Evolutionary conservation across 768 basidiomycete genomes (phyloP), one percentile per base, ranked within the genome.

Genomic region (Hydnum rufescens): DNA sequence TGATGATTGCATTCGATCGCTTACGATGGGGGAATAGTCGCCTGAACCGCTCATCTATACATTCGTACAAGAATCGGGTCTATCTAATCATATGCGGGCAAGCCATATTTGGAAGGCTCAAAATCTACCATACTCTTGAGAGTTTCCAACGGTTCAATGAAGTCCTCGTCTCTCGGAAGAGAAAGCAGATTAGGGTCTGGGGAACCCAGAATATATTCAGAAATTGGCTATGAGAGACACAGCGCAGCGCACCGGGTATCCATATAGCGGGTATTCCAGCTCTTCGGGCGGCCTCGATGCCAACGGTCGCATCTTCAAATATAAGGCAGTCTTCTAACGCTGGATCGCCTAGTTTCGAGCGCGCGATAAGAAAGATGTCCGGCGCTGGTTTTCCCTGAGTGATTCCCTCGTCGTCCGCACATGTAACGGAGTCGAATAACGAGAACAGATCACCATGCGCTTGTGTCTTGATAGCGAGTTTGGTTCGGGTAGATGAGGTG

Each of bases 261-360:
- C 44, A 47, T 8, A 50, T 50, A 16, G 28, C 30, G 1, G 18
- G 25, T 31, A 50, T 50, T 16, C 32, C 26, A 18, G 49, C 49
- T 5, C 32, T 29, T 26, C 16, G 6, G 6, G 28, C 49, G 18
- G 49, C 49, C 31, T 30, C 31, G 18, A 50, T 28, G 13, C 49
- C 49, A 32, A n/a, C n/a, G n/a, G n/a, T n/a, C n/a, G n/a, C n/a
- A 34, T 50, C 49, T 50, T 50, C 49, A 32, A 50, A 50, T 28
- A 50, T 31, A 28, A 50, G 30, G 26, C 44, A 47, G 8, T 13
- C 13, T 26, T 47, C 25, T 13, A 28, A 8, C 8, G 8, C 13
- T 8, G 13, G 44, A 0, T 47, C 16, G 25, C 8, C 44, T 5
- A 29, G 16, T 31, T 50, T 50, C 13, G 6, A 16, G 16, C 32